phyloP scores from a whole-genome alignment of 129 eudicot genomes.

The Erigeron canadensis region DNA sequence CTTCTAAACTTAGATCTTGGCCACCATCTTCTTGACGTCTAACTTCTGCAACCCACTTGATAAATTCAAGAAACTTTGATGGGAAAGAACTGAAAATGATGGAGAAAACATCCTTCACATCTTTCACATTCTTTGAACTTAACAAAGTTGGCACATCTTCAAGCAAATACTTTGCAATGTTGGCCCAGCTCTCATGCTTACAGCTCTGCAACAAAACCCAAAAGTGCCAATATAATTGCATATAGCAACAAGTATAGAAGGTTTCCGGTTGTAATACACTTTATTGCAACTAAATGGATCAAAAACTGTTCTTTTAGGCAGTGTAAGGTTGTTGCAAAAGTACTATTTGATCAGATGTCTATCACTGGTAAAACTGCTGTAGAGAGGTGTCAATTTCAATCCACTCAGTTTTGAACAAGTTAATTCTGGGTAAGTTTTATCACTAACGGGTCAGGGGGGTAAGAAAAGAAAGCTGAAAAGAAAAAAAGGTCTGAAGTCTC shows the following conservation, averaged over 20 bases:
- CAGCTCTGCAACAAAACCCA: constrained; percentile 54
- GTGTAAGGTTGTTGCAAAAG: not conserved
- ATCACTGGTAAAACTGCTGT: not conserved
- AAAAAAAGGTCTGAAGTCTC: not conserved
- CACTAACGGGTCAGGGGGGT: not conserved
- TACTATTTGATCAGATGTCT: not conserved
- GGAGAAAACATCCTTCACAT: constrained; percentile 48
- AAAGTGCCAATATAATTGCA: not conserved
- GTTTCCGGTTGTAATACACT: not conserved
- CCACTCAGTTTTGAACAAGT: not conserved
- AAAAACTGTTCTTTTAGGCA: not conserved
- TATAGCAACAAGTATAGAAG: not conserved
- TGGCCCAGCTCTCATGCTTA: constrained; percentile 81
- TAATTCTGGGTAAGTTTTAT: not conserved
- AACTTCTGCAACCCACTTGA: constrained; percentile 87
- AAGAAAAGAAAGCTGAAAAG: not conserved
- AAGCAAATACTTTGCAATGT: constrained; percentile 63
- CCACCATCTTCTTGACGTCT: constrained; percentile 64
- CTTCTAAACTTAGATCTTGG: constrained; percentile 64
- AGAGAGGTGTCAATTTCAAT: not conserved
- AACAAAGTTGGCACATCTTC: constrained; percentile 73
- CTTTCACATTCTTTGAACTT: constrained; percentile 42
- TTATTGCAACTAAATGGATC: not conserved
- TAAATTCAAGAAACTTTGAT: constrained; percentile 62
- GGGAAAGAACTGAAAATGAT: constrained; percentile 64